Percentiles rank a stretch among this genome's conserved stretches.
These are phyloP conservation scores for Candida sphagnicola DNA, from an alignment of 805 yeast species.

Conservation along the genomic window DNA sequence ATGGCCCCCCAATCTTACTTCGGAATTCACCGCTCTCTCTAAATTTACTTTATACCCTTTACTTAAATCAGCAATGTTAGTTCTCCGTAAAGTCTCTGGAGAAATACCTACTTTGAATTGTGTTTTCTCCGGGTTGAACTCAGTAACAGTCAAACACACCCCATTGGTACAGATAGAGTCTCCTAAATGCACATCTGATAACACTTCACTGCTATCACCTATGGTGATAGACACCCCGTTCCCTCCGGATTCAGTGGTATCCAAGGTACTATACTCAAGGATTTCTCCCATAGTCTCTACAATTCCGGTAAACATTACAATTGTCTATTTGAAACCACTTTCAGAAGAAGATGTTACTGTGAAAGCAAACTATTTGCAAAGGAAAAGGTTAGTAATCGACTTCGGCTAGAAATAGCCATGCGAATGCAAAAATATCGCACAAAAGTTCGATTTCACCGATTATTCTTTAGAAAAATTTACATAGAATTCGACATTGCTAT, in stretches of 20 bases:
- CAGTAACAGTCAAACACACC: constrained; percentile 87
- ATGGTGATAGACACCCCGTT: constrained; percentile 72
- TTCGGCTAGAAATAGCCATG: no score
- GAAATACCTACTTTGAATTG: constrained; percentile 86
- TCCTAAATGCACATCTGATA: constrained; percentile 84
- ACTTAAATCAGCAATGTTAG: constrained; percentile 64
- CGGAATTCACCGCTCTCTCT: constrained; percentile 86
- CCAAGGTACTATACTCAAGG: constrained; percentile 41
- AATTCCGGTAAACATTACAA: constrained; percentile 85
- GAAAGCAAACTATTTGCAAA: no score
- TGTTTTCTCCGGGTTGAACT: constrained; percentile 47
- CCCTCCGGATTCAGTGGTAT: constrained; percentile 55
- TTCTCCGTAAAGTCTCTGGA: constrained; percentile 83
- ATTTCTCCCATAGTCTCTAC: constrained; percentile 82
- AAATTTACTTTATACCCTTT: constrained; percentile 68
- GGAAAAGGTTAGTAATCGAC: no score
- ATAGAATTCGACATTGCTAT: no score
- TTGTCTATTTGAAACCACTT: no score
- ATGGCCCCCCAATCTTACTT: constrained; percentile 92
- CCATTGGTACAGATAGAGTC: constrained; percentile 93
- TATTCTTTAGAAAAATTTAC: no score
- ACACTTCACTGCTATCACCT: constrained; percentile 54
- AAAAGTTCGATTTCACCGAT: no score
- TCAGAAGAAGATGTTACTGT: no score
- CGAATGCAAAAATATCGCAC: no score